Conservation (phyloP, 306 rosid genomes). For the Citrullus colocynthis region DNA sequence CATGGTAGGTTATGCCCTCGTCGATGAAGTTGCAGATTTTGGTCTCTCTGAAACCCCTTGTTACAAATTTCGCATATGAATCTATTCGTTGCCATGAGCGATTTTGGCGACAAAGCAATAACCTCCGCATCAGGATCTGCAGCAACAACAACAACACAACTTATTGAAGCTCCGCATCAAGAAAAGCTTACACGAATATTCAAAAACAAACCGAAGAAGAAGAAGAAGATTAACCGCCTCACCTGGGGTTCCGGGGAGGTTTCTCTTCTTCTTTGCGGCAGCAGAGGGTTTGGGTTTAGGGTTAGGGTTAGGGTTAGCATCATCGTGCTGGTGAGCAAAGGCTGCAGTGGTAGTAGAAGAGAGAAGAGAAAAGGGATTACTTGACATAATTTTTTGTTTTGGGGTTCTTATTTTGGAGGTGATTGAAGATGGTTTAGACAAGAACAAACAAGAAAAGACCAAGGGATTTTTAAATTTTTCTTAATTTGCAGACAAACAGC, state of each 20-base stretch:
- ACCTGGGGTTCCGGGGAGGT: slow-evolving; percentile 95
- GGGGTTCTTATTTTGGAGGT: slow-evolving; percentile 9
- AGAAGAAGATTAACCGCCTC: neutral
- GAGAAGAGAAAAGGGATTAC: slow-evolving; percentile 55
- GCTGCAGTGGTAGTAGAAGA: slow-evolving; percentile 24
- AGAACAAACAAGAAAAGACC: slow-evolving; percentile 7
- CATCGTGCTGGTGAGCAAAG: slow-evolving; percentile 40
- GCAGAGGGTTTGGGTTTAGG: slow-evolving; percentile 34
- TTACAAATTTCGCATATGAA: slow-evolving; percentile 92
- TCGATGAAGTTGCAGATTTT: slow-evolving; percentile 84
- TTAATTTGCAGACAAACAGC: neutral
- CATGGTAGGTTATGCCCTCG: slow-evolving; percentile 95
- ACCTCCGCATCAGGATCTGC: slow-evolving; percentile 99
- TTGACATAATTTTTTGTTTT: slow-evolving; percentile 28
- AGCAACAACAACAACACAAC: neutral
- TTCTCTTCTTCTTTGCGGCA: slow-evolving; percentile 62
- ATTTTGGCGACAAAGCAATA: slow-evolving; percentile 70
- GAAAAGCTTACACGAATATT: neutral
- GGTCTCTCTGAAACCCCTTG: slow-evolving; percentile 95
- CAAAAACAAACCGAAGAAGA: neutral
- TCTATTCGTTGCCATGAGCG: slow-evolving; percentile 87
- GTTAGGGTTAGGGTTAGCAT: slow-evolving; percentile 37
- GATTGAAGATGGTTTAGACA: slow-evolving; percentile 4
- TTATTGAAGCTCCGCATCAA: neutral
- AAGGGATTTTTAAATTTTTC: neutral